A percentile compares a stretch with the other conserved stretches of the same genome.
phyloP scores from a whole-genome alignment of 345 rosid genomes.

The Abelmoschus esculentus region DNA sequence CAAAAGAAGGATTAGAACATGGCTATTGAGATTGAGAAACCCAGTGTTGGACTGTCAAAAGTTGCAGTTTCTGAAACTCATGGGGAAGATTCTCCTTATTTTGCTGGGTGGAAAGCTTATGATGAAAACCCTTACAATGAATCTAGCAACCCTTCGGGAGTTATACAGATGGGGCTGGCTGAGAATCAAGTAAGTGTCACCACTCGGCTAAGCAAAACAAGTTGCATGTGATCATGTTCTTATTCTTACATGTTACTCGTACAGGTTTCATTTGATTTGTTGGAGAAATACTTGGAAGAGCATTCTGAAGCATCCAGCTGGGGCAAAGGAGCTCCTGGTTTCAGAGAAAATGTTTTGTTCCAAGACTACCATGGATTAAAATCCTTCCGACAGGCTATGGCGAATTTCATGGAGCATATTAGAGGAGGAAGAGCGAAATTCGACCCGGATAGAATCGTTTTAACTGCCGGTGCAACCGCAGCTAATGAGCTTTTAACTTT shows the following conservation, averaged over 20 bases:
- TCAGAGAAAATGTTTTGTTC: constrained; percentile 83
- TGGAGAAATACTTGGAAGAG: constrained; percentile 61
- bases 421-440: constrained; percentile 67
- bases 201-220: neutral
- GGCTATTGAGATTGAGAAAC: constrained; percentile 47
- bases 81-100: constrained; percentile 93
- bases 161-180: constrained; percentile 94
- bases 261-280: constrained; percentile 85
- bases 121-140: constrained; percentile 79
- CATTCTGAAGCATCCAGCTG: constrained; percentile 56
- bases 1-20: constrained; percentile 1
- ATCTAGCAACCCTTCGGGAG: constrained; percentile 59
- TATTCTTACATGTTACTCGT: neutral
- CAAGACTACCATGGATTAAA: constrained; percentile 90
- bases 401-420: constrained; percentile 82
- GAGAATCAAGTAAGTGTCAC: constrained; percentile 69
- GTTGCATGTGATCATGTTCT: neutral
- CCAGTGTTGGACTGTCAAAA: constrained; percentile 50
- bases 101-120: constrained; percentile 97
- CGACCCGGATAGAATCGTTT: constrained; percentile 62
- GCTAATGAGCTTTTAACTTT: constrained; percentile 88
- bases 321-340: constrained; percentile 68
- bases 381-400: constrained; percentile 83
- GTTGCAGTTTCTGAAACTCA: constrained; percentile 74
- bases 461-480: constrained; percentile 93